Evolutionary conservation across 2,329 filamentous ascomycete species (phyloP).

Genomic region (Botrytis fragariae): DNA sequence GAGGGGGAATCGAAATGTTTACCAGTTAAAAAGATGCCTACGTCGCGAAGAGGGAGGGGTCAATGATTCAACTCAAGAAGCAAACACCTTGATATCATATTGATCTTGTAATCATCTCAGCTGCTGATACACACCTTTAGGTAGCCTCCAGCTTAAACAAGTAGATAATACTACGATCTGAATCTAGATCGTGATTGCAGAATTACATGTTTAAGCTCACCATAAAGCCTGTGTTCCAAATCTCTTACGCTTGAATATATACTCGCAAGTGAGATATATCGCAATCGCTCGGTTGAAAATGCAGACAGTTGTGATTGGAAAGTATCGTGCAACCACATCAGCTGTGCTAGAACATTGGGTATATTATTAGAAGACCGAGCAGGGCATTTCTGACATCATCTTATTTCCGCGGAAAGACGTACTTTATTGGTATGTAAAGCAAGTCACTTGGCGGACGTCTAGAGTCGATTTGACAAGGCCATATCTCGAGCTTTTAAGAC

Average conservation of each 20-base stretch:
- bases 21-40: neutral
- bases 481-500: no score
- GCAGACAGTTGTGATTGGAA: no score
- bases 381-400: no score
- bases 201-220: neutral
- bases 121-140: neutral
- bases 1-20: neutral
- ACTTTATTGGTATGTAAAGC: no score
- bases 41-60: neutral
- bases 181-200: neutral
- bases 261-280: neutral
- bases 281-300: neutral
- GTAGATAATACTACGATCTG: neutral
- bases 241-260: neutral
- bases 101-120: neutral
- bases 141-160: neutral
- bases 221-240: neutral
- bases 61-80: neutral
- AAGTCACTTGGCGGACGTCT: no score
- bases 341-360: no score
- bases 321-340: no score
- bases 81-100: neutral
- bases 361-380: no score
- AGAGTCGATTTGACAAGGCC: no score
- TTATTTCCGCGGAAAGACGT: no score